Base-by-base conservation (phyloP, 139 green algal species). In the Volvox reticuliferus region DNA sequence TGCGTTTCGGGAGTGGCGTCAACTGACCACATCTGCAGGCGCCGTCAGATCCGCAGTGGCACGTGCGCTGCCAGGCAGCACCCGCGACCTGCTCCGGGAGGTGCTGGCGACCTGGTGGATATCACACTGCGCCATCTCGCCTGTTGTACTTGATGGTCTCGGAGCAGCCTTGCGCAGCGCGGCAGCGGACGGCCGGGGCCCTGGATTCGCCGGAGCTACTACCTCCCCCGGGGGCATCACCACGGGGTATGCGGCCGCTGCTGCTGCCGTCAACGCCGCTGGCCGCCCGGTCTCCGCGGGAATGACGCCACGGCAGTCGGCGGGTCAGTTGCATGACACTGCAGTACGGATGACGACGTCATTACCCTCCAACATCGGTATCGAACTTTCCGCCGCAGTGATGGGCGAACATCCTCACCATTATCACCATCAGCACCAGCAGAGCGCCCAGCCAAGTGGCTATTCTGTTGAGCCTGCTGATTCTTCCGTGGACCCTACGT, bases 71-170 rank as follows among this genome's bases (percentile, higher is more conserved):
- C 85, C 69, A 1, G 3, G 30, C 37, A 2, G 21, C 44, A 89
- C 85, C 28, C 85, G 85, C n/a, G 85, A 30, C 17, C 69, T 89
- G 44, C 37, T 89, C 32, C 12, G 16, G 1, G 37, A 55, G 1
- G 3, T 89, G 16, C 69, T 89, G 44, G 85, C n/a, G 17, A 61
- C 26, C 20, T 89, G 85, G 85, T 89, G 85, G 85, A 36, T 50
- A 14, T 71, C 37, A 1, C 28, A 79, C 85, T 82, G 69, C 69
- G 69, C 37, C 76, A 82, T 62, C 33, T 21, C 76, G 33, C 16
- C 76, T 5, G 73, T n/a, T 12, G 22, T 32, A 5, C 2, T 26
- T 75, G 67, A 75, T 28, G 67, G 67, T 28, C 67, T 75, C 22
- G 67, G 22, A 26, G 44, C 44, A 5, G 44, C 44, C 44, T 55